Base-by-base conservation (phyloP, 2,329 filamentous ascomycete species). In the Drechslera avenae region DNA sequence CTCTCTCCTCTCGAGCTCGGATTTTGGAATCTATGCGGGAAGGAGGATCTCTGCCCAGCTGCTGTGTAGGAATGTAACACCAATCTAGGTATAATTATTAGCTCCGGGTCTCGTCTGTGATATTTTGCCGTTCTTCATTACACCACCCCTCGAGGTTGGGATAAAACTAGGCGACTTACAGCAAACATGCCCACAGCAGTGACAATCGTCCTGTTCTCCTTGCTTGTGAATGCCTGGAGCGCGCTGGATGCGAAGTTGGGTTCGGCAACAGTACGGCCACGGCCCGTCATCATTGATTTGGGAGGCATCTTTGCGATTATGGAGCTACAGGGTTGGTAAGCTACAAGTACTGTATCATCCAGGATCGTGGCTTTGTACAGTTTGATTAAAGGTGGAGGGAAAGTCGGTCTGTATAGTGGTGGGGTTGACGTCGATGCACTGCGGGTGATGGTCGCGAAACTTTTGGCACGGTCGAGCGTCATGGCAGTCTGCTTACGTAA, bases 21-120 rank as follows among this genome's bases (percentile, higher is more conserved):
- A 13, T 31, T 13, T 37, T 9, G 12, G 39, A 19, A 36, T 75
- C 73, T 73, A 81, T 71, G 77, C 75, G 39, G 79, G 78, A 8
- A 80, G 68, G 5, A 82, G 65, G 46, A 80, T 70, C 70, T 82
- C 79, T 57, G 75, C 76, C 77, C 78, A 81, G 71, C 77, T 80
- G 68, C 78, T 80, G 63, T 79, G 75, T 36, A 82, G 60, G 63
- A 82, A 82, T 5, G 79, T 74, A 31, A 82, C 78, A 51, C 78
- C 78, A 43, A 77, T 73, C 79, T 81, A 47, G 32, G 17, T 19
- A 9, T 13, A 18, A 17, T 13, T 43, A 54, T 70, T 49, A 69
- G 65, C 55, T 35, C 59, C 46, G 21, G 21, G 21, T n/a, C 21
- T 23, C 19, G 19, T 21, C 7, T 21, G 6, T 23, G 4, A 23